Conservation (phyloP, 2,329 filamentous ascomycete genomes). For the Botryosphaeria dothidea region DNA sequence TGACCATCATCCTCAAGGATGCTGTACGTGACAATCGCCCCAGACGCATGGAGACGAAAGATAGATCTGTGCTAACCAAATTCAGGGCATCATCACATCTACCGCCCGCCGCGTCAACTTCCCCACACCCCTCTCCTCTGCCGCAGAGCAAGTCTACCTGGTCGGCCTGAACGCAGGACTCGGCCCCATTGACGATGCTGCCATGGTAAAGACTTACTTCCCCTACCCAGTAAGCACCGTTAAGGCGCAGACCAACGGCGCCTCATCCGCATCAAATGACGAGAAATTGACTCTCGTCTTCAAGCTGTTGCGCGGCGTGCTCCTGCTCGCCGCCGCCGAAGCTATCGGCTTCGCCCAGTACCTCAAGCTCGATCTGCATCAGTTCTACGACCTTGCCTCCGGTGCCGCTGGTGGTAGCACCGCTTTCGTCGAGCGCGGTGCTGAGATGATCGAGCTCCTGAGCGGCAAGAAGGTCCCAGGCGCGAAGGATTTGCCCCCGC, state of each 20-base stretch:
- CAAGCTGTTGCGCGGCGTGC: constrained; percentile 36
- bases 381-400: constrained; percentile 37
- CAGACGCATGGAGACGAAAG: neutral
- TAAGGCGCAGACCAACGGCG: constrained; percentile 26
- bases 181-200: constrained; percentile 56
- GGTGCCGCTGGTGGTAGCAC: constrained; percentile 40
- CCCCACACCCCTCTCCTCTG: constrained; percentile 60
- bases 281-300: constrained; percentile 37
- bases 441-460: constrained; percentile 34
- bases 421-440: constrained; percentile 35
- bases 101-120: constrained; percentile 61
- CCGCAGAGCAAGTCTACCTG: constrained; percentile 67
- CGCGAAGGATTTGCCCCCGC: constrained; percentile 23
- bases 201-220: constrained; percentile 57
- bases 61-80: neutral
- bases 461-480: constrained; percentile 27
- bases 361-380: constrained; percentile 36
- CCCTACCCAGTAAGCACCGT: constrained; percentile 40
- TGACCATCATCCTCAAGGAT: constrained; percentile 52
- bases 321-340: constrained; percentile 39
- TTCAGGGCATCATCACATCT: constrained; percentile 64
- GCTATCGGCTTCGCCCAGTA: constrained; percentile 39
- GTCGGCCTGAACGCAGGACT: constrained; percentile 60
- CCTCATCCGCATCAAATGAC: constrained; percentile 25
- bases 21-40: constrained; percentile 31